Conservation (phyloP, 108 stramenopile genomes). For the Cyclostephanos tholiformis region DNA sequence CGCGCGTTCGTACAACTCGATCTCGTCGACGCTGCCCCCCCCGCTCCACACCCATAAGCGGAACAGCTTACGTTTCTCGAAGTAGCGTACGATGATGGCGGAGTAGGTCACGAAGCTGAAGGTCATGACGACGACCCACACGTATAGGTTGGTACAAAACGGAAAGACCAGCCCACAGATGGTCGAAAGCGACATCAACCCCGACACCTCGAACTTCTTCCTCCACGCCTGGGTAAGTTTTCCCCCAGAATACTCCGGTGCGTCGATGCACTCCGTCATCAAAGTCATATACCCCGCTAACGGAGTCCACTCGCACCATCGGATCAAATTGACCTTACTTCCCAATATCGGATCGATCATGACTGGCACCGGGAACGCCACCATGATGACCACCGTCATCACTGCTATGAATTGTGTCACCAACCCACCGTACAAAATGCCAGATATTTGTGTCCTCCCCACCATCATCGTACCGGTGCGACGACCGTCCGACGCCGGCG, state of each 20-base stretch:
- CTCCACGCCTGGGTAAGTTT: constrained; percentile 36
- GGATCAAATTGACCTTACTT: constrained; percentile 53
- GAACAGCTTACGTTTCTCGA: constrained; percentile 16
- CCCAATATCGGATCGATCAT: constrained; percentile 60
- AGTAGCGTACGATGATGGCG: constrained; percentile 34
- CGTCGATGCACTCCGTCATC: constrained; percentile 57
- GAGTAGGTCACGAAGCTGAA: constrained; percentile 47
- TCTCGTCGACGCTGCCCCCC: constrained; percentile 34
- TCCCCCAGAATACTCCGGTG: constrained; percentile 22
- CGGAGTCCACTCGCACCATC: constrained; percentile 71
- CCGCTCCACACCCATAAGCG: constrained; percentile 1
- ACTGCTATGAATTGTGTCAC: constrained; percentile 51
- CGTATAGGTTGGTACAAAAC: constrained; percentile 39
- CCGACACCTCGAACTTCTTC: constrained; percentile 15
- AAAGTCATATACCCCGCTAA: constrained; percentile 66
- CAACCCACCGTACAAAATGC: constrained; percentile 53
- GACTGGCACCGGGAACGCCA: constrained; percentile 44
- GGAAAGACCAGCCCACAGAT: constrained; percentile 49
- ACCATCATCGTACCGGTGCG: background rate
- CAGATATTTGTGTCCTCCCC: constrained; percentile 35
- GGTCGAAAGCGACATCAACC: constrained; percentile 33
- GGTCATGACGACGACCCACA: constrained; percentile 39
- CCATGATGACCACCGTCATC: constrained; percentile 44
- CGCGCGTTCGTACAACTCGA: constrained; percentile 18
- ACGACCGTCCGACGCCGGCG: background rate